phyloP scores from a whole-genome alignment of 2,329 filamentous ascomycete species.

The Lachnellula suecica region DNA sequence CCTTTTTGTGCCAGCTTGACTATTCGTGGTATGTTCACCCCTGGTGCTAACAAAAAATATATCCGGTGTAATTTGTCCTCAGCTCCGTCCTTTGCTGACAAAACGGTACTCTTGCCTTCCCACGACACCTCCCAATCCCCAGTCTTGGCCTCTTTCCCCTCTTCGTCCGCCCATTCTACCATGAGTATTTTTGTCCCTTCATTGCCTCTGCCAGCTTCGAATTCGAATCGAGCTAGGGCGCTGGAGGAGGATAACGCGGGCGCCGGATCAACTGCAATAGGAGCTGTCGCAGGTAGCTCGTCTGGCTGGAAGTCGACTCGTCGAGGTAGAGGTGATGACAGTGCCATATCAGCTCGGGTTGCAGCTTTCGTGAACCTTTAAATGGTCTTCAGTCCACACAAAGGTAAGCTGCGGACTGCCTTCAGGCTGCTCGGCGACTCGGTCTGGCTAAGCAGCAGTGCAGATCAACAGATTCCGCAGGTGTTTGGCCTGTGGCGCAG shows the following conservation, averaged over 20 bases:
- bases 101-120: constrained; percentile 74
- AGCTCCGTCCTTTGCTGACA: constrained; percentile 46
- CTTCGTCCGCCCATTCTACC: constrained; percentile 80
- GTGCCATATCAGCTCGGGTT: constrained; percentile 24
- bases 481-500: constrained; percentile 2
- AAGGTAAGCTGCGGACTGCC: constrained; percentile 12
- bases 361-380: constrained; percentile 18
- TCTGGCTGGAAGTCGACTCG: constrained; percentile 27
- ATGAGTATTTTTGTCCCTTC: constrained; percentile 90
- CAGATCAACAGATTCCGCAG: background rate
- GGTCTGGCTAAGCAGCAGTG: constrained; percentile 2
- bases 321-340: constrained; percentile 20
- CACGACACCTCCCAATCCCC: constrained; percentile 73
- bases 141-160: constrained; percentile 45
- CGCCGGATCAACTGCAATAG: constrained; percentile 35
- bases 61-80: constrained; percentile 53
- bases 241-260: constrained; percentile 49
- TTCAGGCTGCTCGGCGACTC: constrained; percentile 24
- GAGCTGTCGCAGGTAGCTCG: constrained; percentile 21
- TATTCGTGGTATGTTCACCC: constrained; percentile 67
- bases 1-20: constrained; percentile 60
- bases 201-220: constrained; percentile 72
- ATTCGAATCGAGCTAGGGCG: constrained; percentile 83
- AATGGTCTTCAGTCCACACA: constrained; percentile 25
- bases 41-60: constrained; percentile 79